These are phyloP conservation scores for Meyerozyma smithsonii DNA, from an alignment of 1,139 yeast genomes.

Conservation along the genomic window DNA sequence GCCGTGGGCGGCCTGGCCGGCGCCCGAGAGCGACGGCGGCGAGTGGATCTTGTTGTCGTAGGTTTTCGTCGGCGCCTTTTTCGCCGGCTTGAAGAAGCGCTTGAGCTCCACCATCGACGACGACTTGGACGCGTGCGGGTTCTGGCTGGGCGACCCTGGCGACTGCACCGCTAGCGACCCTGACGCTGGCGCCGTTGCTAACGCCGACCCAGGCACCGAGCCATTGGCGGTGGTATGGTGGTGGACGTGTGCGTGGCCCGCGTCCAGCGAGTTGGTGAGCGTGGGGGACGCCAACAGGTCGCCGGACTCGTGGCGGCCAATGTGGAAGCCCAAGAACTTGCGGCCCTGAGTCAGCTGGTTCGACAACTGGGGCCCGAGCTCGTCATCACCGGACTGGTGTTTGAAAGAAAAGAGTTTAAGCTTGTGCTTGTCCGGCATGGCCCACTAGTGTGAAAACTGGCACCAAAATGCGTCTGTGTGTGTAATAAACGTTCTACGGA, in stretches of 20 bases:
- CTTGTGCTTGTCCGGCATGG: slow-evolving; percentile 46
- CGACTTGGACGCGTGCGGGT: slow-evolving; percentile 19
- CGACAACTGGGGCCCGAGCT: slow-evolving; percentile 5
- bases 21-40: not conserved
- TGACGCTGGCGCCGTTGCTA: not conserved
- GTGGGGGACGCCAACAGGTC: slow-evolving; percentile 33
- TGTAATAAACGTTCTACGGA: not conserved
- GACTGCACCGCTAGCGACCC: slow-evolving; percentile 3
- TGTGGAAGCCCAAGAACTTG: slow-evolving; percentile 28
- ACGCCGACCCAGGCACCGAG: not conserved
- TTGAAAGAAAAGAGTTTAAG: slow-evolving; percentile 36
- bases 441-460: not conserved
- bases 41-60: slow-evolving; percentile 2
- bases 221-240: not conserved
- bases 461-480: not conserved
- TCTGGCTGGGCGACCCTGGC: slow-evolving; percentile 4
- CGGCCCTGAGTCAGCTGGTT: slow-evolving; percentile 10
- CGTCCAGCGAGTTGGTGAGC: slow-evolving; percentile 23
- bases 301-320: slow-evolving; percentile 37
- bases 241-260: slow-evolving; percentile 13
- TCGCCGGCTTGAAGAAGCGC: slow-evolving; percentile 38
- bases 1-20: not conserved
- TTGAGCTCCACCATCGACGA: slow-evolving; percentile 40
- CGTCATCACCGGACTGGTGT: slow-evolving; percentile 7
- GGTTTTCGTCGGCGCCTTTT: slow-evolving; percentile 16